A percentile compares a stretch with the other conserved stretches of the same genome.
Conservation (phyloP, 179 eudicot species). For the Beta lomatogona region DNA sequence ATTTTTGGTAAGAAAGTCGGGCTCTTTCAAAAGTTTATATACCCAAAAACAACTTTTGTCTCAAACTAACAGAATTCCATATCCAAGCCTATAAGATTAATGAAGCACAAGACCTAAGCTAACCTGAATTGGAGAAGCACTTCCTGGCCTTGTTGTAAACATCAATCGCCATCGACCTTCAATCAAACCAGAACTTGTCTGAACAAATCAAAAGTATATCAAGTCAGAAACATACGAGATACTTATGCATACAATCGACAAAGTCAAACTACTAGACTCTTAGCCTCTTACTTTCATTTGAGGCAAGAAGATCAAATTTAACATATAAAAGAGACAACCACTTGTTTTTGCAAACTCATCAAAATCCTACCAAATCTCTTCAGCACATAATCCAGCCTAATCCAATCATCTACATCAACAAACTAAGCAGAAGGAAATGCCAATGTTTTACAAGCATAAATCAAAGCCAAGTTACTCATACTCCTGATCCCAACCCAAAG, state of each 20-base stretch:
- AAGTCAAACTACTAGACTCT: background rate
- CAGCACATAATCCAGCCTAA: background rate
- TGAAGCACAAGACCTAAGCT: background rate
- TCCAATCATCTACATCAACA: background rate
- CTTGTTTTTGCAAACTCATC: background rate
- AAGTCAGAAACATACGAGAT: background rate
- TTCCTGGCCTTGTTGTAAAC: slow-evolving; percentile 95
- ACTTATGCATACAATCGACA: background rate
- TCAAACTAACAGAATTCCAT: background rate
- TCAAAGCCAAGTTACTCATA: background rate
- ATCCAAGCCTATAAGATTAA: background rate
- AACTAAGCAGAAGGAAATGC: background rate
- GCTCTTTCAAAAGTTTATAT: too few species aligned
- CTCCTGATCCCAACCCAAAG: background rate
- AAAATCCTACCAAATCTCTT: background rate
- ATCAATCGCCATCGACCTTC: slow-evolving; percentile 92
- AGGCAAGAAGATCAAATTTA: too few species aligned
- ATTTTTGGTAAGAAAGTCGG: too few species aligned
- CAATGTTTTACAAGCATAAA: background rate
- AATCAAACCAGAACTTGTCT: slow-evolving; percentile 85
- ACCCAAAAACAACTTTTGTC: background rate
- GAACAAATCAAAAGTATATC: slow-evolving; percentile 22
- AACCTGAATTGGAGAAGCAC: slow-evolving; percentile 96
- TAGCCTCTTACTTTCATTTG: too few species aligned
- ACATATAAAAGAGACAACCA: background rate